A percentile compares a stretch with the other conserved stretches of the same genome.
Conservation (phyloP, 1,284 basidiomycete genomes). For the Somion occarium region DNA sequence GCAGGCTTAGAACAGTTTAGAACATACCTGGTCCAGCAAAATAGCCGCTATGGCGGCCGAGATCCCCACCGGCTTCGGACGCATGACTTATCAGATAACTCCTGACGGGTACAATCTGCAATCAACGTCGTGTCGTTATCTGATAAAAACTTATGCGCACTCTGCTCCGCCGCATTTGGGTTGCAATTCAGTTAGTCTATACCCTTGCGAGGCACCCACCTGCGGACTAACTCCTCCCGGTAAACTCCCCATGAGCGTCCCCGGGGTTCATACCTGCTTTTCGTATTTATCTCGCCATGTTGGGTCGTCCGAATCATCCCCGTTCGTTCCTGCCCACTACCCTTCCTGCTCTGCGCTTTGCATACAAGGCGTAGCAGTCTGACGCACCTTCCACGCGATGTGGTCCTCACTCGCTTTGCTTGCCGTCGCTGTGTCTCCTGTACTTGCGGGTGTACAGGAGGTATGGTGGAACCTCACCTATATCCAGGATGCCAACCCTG, state of each 20-base stretch:
- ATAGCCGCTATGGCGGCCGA: neutral
- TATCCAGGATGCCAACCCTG: conserved; percentile 68
- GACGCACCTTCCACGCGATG: conserved; percentile 17
- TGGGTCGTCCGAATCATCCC: neutral
- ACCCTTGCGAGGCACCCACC: neutral
- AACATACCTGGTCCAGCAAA: too few relatives aligned
- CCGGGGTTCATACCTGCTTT: neutral
- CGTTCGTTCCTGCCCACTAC: conserved; percentile 2
- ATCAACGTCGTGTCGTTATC: neutral
- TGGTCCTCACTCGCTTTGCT: conserved; percentile 25
- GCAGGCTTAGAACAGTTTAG: too few relatives aligned
- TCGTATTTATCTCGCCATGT: conserved; percentile 2
- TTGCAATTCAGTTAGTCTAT: neutral
- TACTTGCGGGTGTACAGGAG: conserved; percentile 57
- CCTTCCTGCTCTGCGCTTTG: neutral
- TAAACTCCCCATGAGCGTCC: neutral
- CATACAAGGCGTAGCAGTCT: neutral
- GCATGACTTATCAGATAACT: conserved; percentile 12
- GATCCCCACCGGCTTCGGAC: neutral
- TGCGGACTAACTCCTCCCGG: neutral
- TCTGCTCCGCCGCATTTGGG: neutral
- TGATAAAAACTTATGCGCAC: neutral
- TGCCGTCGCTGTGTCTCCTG: conserved; percentile 28
- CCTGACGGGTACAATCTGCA: neutral
- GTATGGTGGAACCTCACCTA: conserved; percentile 82